A percentile compares a stretch with the other conserved stretches of the same genome.
Evolutionary conservation across 768 basidiomycete species (phyloP).

Genomic region (Lactifluus echinatus): DNA sequence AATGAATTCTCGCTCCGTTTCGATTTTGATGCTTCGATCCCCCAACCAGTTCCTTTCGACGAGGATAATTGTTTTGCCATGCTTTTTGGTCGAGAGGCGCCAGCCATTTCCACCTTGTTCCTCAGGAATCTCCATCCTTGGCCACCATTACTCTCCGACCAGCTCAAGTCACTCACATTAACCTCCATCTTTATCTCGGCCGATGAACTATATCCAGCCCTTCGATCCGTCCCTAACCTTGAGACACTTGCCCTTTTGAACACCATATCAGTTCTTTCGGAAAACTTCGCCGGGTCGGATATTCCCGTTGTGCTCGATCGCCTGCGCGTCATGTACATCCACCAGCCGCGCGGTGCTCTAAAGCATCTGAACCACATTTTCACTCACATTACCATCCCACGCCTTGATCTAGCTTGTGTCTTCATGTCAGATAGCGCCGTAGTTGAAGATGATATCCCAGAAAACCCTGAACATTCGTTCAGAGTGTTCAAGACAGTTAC

Average conservation of each 20-base stretch:
- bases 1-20: slow-evolving; percentile 17
- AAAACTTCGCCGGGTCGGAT: slow-evolving; percentile 10
- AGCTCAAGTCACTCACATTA: slow-evolving; percentile 8
- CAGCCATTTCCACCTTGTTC: slow-evolving; percentile 3
- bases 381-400: slow-evolving; percentile 4
- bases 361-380: slow-evolving; percentile 13
- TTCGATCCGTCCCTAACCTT: slow-evolving; percentile 14
- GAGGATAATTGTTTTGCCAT: slow-evolving; percentile 11
- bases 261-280: slow-evolving; percentile 12
- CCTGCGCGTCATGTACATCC: slow-evolving; percentile 7
- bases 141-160: slow-evolving; percentile 15
- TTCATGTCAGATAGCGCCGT: slow-evolving; percentile 17
- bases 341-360: slow-evolving; percentile 10
- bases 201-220: slow-evolving; percentile 11
- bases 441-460: slow-evolving; percentile 13
- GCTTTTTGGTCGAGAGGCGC: slow-evolving; percentile 10
- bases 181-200: slow-evolving; percentile 14
- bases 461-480: slow-evolving; percentile 4
- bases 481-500: slow-evolving; percentile 5
- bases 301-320: slow-evolving; percentile 8
- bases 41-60: slow-evolving; percentile 9
- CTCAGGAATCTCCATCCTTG: slow-evolving; percentile 13
- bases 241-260: slow-evolving; percentile 14
- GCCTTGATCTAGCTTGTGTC: slow-evolving; percentile 7
- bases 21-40: slow-evolving; percentile 14